Conservation (phyloP, 768 basidiomycete genomes). For the Boletus bicolor region DNA sequence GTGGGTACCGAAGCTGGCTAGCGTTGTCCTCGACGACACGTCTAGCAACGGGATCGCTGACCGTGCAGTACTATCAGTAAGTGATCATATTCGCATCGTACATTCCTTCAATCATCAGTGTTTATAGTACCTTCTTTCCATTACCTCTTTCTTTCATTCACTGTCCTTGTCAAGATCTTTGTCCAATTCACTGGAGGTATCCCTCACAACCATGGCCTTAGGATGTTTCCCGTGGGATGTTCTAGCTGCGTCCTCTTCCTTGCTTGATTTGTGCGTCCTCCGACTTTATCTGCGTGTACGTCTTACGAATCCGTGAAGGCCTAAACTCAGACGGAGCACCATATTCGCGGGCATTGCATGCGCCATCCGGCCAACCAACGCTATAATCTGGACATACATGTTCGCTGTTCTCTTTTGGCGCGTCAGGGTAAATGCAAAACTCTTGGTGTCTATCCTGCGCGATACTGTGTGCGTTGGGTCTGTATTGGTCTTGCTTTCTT, state of each 20-base stretch:
- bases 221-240: constrained; percentile 72
- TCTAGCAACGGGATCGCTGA: constrained; percentile 32
- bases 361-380: constrained; percentile 84
- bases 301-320: constrained; percentile 35
- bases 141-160: constrained; percentile 85
- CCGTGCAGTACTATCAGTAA: constrained; percentile 54
- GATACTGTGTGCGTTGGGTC: constrained; percentile 49
- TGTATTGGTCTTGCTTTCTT: constrained; percentile 13
- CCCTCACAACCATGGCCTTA: constrained; percentile 76
- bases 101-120: background rate
- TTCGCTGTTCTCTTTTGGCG: constrained; percentile 56
- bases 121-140: constrained; percentile 67
- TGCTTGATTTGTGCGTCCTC: constrained; percentile 19
- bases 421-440: constrained; percentile 35
- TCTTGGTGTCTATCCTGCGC: constrained; percentile 33
- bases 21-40: constrained; percentile 51
- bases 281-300: constrained; percentile 3
- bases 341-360: constrained; percentile 74
- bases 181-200: constrained; percentile 91
- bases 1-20: constrained; percentile 61
- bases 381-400: constrained; percentile 79
- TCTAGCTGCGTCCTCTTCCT: constrained; percentile 26
- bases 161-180: constrained; percentile 82
- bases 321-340: constrained; percentile 36
- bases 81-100: constrained; percentile 28